Evolutionary conservation across 1,139 yeast genomes (phyloP).

Genomic region (Candida mesenterica): DNA sequence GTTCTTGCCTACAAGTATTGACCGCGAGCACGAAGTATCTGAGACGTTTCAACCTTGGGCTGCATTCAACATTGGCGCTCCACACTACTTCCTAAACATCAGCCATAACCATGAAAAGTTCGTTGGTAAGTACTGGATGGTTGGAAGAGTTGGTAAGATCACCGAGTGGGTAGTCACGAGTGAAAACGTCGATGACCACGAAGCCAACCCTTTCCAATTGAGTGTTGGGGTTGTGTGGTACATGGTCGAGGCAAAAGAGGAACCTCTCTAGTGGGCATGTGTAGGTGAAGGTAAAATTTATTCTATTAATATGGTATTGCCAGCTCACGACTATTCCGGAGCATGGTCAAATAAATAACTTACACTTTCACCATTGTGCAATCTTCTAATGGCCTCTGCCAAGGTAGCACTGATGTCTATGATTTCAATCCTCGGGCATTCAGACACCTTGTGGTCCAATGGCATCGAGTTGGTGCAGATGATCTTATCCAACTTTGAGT

Average conservation of each 20-base stretch:
- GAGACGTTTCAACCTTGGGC: conserved; percentile 68
- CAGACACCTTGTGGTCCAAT: conserved; percentile 48
- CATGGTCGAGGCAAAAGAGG: conserved; percentile 37
- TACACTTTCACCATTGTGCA: conserved; percentile 92
- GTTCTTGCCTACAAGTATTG: conserved; percentile 72
- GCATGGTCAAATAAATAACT: conserved; percentile 82
- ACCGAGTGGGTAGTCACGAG: conserved; percentile 46
- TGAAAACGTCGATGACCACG: conserved; percentile 27
- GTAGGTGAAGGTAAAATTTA: no score
- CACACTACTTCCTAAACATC: conserved; percentile 65
- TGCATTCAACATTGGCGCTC: conserved; percentile 79
- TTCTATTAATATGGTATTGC: no score
- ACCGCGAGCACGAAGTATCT: conserved; percentile 21
- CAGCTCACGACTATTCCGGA: conserved; percentile 21
- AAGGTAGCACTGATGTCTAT: conserved; percentile 71
- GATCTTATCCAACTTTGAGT: conserved; percentile 55
- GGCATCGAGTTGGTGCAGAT: conserved; percentile 81
- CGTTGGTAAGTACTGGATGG: conserved; percentile 63
- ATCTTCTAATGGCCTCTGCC: conserved; percentile 78
- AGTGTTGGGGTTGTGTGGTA: conserved; percentile 51
- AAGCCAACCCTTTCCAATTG: conserved; percentile 48
- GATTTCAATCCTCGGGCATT: conserved; percentile 58
- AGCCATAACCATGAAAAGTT: conserved; percentile 16
- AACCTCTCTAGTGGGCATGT: background rate
- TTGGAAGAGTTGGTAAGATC: conserved; percentile 57